These are phyloP conservation scores for Tricholoma sp. DNA, from an alignment of 768 basidiomycete species.

Conservation along the genomic window DNA sequence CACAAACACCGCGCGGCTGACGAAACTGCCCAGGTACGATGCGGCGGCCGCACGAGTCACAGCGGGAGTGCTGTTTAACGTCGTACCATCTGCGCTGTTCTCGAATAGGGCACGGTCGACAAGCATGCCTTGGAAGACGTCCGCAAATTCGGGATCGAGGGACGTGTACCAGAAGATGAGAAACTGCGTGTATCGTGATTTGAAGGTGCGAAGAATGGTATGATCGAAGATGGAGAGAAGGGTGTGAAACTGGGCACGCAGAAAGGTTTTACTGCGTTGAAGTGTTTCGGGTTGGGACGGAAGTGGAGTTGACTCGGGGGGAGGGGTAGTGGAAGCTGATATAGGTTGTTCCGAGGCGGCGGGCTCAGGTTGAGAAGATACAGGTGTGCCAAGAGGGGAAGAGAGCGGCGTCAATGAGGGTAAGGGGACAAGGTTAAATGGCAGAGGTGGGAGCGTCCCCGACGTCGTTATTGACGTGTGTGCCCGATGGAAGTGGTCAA, in stretches of 20 bases:
- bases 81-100: constrained; percentile 12
- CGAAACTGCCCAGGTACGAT: constrained; percentile 88
- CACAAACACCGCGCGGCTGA: constrained; percentile 85
- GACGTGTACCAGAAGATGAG: constrained; percentile 95
- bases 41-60: constrained; percentile 90
- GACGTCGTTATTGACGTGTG: constrained; percentile 23
- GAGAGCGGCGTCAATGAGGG: constrained; percentile 21
- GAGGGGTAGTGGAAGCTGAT: constrained; percentile 15
- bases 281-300: constrained; percentile 10
- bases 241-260: constrained; percentile 70
- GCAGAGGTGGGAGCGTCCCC: constrained; percentile 18
- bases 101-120: constrained; percentile 79
- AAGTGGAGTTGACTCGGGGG: constrained; percentile 19
- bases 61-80: constrained; percentile 40
- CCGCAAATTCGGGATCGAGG: constrained; percentile 81
- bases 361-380: constrained; percentile 10
- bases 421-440: constrained; percentile 31
- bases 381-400: constrained; percentile 22
- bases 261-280: constrained; percentile 27
- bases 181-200: constrained; percentile 96
- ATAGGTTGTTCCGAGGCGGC: constrained; percentile 2
- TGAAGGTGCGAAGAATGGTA: constrained; percentile 91
- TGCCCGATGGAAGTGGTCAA: constrained; percentile 72
- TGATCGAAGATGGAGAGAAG: constrained; percentile 93
- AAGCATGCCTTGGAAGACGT: constrained; percentile 93